A percentile compares a stretch with the other conserved stretches of the same genome.
These are phyloP conservation scores for Isabelozyma rhagii DNA, from an alignment of 805 yeast species.

Conservation along the genomic window DNA sequence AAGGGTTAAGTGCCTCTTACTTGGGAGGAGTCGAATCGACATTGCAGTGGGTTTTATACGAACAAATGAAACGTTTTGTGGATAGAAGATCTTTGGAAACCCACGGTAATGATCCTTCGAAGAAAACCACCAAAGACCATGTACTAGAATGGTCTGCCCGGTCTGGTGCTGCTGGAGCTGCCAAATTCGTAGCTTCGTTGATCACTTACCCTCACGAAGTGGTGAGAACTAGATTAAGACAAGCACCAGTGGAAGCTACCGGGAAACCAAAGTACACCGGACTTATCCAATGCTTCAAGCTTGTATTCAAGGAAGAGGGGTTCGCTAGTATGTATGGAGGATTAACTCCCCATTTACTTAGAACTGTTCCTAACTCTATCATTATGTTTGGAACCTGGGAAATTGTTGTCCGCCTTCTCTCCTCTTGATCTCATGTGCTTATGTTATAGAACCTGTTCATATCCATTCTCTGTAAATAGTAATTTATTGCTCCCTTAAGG, in stretches of 20 bases:
- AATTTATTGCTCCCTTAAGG: background rate
- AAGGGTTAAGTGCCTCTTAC: constrained; percentile 92
- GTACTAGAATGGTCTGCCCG: constrained; percentile 90
- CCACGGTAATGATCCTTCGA: constrained; percentile 25
- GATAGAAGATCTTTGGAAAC: constrained; percentile 42
- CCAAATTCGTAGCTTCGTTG: constrained; percentile 88
- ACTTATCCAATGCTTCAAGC: constrained; percentile 76
- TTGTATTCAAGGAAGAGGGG: constrained; percentile 91
- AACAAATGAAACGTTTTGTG: constrained; percentile 82
- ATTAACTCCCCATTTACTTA: constrained; percentile 89
- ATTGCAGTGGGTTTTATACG: constrained; percentile 94
- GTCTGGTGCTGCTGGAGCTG: constrained; percentile 96
- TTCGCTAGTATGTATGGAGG: constrained; percentile 94
- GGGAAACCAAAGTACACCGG: constrained; percentile 90
- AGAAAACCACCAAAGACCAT: constrained; percentile 52
- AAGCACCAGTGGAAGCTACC: constrained; percentile 73
- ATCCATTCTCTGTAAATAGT: constrained; percentile 5
- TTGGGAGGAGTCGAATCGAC: constrained; percentile 92
- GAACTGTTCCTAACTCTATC: constrained; percentile 97
- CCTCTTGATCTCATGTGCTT: background rate
- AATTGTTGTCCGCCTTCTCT: constrained; percentile 43
- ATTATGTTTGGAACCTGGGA: constrained; percentile 99
- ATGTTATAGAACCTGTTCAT: background rate
- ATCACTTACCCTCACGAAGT: constrained; percentile 97
- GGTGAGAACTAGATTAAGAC: constrained; percentile 91